Evolutionary conservation across 2,329 filamentous ascomycete genomes (phyloP), one percentile per base, ranked within the genome.

Genomic region (Trichoderma sp.): DNA sequence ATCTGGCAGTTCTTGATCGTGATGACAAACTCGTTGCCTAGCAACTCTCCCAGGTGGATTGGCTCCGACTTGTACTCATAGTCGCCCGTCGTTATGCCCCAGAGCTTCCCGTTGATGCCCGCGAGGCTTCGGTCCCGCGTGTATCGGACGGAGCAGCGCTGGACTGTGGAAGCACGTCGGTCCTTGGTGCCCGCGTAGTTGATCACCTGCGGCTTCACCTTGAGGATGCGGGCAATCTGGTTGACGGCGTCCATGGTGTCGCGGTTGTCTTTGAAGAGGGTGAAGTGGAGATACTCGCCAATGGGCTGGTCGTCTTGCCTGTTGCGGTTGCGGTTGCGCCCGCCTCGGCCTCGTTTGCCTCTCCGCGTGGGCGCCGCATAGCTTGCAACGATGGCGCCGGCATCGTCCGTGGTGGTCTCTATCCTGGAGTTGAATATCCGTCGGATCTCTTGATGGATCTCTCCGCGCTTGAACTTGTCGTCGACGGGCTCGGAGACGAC

Each of bases 191-290:
- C 93, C 3, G 93, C 92, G 62, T 85, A 86, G 52, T 81, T 81
- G 71, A 97, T 94, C 65, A 87, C 83, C 70, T 93, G 90, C 28
- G 85, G 82, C 74, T 91, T 93, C 68, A 91, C 81, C 73, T 89
- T 90, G 68, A 96, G 78, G 68, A 90, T 84, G 50, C 89, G 89
- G 1, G 89, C 86, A 47, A 97, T 84, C 72, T 90, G 91, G 61
- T 87, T 89, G 61, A 96, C 83, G 0, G 92, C 89, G 71, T 97
- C 93, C 91, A 97, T 96, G 1, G 93, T 97, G 74, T 97, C 93
- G 74, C 94, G 93, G 79, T 97, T 97, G 79, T 97, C 93, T 79
- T 97, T 97, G 85, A 94, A 96, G 59, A 97, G 82, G 0, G 91
- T 94, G 75, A 97, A 96, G 76, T 97, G 93, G 15, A 97, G 80